phyloP scores from a whole-genome alignment of 208 protist genomes.

The Leishmania tarentolae region DNA sequence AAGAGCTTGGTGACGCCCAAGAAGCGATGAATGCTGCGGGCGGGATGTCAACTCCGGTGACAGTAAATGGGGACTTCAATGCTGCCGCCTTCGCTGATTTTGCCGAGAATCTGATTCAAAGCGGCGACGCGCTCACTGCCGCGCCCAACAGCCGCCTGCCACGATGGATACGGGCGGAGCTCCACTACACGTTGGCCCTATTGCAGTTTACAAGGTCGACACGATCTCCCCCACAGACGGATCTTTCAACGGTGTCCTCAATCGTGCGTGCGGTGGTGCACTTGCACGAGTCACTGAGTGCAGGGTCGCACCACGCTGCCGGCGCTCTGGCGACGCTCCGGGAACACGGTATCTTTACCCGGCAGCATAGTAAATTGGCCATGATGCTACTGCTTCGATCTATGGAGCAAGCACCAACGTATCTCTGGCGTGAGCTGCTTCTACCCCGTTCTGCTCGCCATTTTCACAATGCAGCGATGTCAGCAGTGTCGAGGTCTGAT shows the following conservation, averaged over 20 bases:
- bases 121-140: slow-evolving; percentile 7
- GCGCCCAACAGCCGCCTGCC: slow-evolving; percentile 13
- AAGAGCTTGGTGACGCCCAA: background rate
- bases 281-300: slow-evolving; percentile 48
- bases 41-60: background rate
- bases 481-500: background rate
- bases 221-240: background rate
- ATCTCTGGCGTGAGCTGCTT: slow-evolving; percentile 55
- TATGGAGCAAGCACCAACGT: slow-evolving; percentile 21
- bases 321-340: slow-evolving; percentile 59
- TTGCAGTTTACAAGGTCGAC: slow-evolving; percentile 12
- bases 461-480: background rate
- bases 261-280: slow-evolving; percentile 25
- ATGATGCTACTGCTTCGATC: slow-evolving; percentile 40
- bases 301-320: slow-evolving; percentile 55
- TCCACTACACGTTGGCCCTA: slow-evolving; percentile 32
- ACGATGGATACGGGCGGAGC: slow-evolving; percentile 25
- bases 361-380: slow-evolving; percentile 47
- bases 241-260: background rate
- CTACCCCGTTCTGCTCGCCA: background rate
- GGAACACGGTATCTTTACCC: slow-evolving; percentile 63
- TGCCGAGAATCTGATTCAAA: slow-evolving; percentile 12
- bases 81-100: slow-evolving; percentile 19
- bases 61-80: slow-evolving; percentile 6
- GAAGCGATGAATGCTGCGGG: background rate